Evolutionary conservation across 2,329 filamentous ascomycete genomes (phyloP), one percentile per base, ranked within the genome.

Genomic region (Hypoxylon sp.): DNA sequence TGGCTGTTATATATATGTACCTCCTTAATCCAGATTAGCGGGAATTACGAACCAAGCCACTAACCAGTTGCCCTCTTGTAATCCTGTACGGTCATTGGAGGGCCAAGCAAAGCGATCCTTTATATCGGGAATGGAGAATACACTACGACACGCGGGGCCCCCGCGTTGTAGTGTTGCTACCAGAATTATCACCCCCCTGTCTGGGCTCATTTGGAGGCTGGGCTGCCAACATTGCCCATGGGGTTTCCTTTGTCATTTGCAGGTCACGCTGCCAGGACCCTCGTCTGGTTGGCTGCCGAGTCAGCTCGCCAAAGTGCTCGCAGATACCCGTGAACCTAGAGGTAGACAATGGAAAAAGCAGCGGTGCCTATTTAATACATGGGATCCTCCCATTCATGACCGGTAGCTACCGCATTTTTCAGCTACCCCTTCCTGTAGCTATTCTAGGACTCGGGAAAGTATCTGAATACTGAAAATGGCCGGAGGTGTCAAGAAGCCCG

Each of bases 401-500:
- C 12, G n/a, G 23, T 3, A 43, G 3, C 25, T 16, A 41, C 25
- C 29, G 23, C 32, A 5, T 16, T 11, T 16, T 62, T 62, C 25
- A 54, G 27, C 30, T 43, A 23, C 43, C 43, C 37, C 16, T 41
- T 16, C 30, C 7, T 39, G 27, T 43, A 46, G 27, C 16, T 47
- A 50, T 19, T 25, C 34, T 34, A n/a, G 51, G 29, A 29, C 48
- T 57, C 19, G 32, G 45, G 19, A 11, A 21, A 23, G 11, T 32
- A 41, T 41, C 14, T 25, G 12, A 7, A 45, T 16, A 43, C 27
- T 53, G 34, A 62, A 23, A 50, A 76, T 76, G 74, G 74, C 74
- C 16, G 73, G 71, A 43, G 74, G 75, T 29, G 74, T 76, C 50
- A 77, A 76, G 71, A 77, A 76, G 61, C 74, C 75, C 37, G 73